Percentiles rank a stretch among this genome's conserved stretches.
Conservation (phyloP, 2,329 filamentous ascomycete species). For the Claviceps fusiformis region DNA sequence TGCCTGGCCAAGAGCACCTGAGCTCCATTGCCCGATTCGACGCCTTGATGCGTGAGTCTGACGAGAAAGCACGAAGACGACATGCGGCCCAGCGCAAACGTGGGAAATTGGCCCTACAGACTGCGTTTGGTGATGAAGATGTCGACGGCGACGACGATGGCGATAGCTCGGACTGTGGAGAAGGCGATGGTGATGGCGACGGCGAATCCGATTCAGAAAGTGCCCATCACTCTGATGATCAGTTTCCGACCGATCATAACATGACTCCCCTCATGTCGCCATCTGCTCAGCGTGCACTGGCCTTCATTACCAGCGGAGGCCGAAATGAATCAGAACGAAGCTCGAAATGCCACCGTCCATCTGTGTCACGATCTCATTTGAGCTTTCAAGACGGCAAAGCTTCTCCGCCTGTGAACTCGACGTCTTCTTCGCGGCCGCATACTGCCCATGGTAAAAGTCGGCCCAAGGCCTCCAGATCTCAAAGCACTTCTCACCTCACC, state of each 20-base stretch:
- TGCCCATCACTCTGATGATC: constrained; percentile 23
- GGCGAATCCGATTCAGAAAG: constrained; percentile 25
- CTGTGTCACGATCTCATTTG: constrained; percentile 18
- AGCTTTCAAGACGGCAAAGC: constrained; percentile 17
- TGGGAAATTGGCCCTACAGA: constrained; percentile 21
- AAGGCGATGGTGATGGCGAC: constrained; percentile 11
- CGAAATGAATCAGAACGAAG: constrained; percentile 23
- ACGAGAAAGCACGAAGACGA: constrained; percentile 33
- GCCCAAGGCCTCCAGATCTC: constrained; percentile 28
- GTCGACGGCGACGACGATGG: not conserved
- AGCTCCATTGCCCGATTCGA: constrained; percentile 53
- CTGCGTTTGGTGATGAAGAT: constrained; percentile 37
- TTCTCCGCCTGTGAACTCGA: constrained; percentile 6
- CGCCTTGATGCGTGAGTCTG: constrained; percentile 48
- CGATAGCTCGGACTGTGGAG: constrained; percentile 25
- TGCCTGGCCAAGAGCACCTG: constrained; percentile 46
- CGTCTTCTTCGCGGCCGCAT: constrained; percentile 30
- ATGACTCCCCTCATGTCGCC: constrained; percentile 25
- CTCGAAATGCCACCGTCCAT: constrained; percentile 19
- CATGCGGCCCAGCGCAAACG: constrained; percentile 20
- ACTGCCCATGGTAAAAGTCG: constrained; percentile 37
- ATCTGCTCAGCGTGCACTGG: constrained; percentile 34
- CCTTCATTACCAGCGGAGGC: constrained; percentile 30
- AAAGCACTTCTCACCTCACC: constrained; percentile 35
- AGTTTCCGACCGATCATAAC: constrained; percentile 12